A percentile compares a stretch with the other conserved stretches of the same genome.
phyloP scores from a whole-genome alignment of 352 stramenopile genomes.

The Phytophthora constricta region DNA sequence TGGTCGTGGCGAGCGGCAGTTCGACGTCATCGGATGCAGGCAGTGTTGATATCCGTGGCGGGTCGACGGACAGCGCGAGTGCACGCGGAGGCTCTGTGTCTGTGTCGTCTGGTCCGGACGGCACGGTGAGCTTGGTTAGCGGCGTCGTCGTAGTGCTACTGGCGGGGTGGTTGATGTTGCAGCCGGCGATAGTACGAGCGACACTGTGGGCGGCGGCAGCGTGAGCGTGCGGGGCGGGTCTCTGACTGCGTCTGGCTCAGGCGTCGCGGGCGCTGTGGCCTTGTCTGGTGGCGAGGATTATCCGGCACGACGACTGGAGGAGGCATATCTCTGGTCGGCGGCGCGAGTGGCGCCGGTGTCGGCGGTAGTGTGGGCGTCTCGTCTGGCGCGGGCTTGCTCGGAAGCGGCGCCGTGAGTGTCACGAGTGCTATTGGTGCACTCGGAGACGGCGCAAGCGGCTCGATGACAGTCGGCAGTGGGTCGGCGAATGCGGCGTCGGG shows the following conservation, averaged over 20 bases:
- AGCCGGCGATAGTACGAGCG: slow-evolving; percentile 20
- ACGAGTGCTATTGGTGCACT: slow-evolving; percentile 6
- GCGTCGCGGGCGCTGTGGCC: slow-evolving; percentile 9
- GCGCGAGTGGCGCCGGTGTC: slow-evolving; percentile 1
- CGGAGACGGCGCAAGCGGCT: slow-evolving; percentile 6
- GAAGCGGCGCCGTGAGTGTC: slow-evolving; percentile 16
- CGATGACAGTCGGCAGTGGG: slow-evolving; percentile 1
- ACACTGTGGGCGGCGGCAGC: slow-evolving; percentile 17
- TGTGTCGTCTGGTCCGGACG: background rate
- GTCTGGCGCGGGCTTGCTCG: slow-evolving; percentile 18
- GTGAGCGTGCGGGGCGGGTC: slow-evolving; percentile 6
- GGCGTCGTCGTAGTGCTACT: slow-evolving; percentile 13
- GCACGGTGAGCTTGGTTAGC: background rate
- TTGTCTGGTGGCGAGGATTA: slow-evolving; percentile 26
- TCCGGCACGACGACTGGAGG: slow-evolving; percentile 15
- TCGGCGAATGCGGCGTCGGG: slow-evolving; percentile 12
- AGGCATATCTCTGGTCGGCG: slow-evolving; percentile 3
- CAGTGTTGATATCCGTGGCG: background rate
- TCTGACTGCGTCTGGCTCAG: slow-evolving; percentile 1
- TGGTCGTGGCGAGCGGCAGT: slow-evolving; percentile 17
- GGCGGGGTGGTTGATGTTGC: slow-evolving; percentile 20
- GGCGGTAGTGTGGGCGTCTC: slow-evolving; percentile 3
- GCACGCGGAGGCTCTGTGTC: slow-evolving; percentile 4
- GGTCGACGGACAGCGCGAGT: background rate
- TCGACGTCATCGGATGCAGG: slow-evolving; percentile 15